These are phyloP conservation scores for Pseudocercospora vitis DNA, from an alignment of 2,329 filamentous ascomycete genomes.

Conservation along the genomic window DNA sequence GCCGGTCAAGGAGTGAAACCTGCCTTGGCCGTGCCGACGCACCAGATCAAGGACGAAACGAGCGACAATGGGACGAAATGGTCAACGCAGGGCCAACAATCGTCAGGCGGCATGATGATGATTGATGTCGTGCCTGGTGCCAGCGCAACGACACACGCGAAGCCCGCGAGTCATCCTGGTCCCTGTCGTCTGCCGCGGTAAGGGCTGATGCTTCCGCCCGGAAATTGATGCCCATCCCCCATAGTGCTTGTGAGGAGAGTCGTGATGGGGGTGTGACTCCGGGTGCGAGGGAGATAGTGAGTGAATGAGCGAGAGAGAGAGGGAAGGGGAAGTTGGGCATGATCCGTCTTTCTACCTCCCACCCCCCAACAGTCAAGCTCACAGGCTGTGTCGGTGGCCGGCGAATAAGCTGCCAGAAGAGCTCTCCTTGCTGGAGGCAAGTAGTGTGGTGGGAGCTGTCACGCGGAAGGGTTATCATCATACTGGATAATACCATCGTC, in stretches of 20 bases:
- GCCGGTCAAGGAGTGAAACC: not conserved
- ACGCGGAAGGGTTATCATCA: not conserved
- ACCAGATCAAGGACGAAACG: not conserved
- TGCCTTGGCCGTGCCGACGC: slow-evolving; percentile 4
- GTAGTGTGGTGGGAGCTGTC: not conserved
- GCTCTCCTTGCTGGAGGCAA: not conserved
- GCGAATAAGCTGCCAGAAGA: slow-evolving; percentile 8
- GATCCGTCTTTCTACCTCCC: slow-evolving; percentile 5
- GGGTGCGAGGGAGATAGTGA: not conserved
- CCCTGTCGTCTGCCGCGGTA: slow-evolving; percentile 8
- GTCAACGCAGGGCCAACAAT: not conserved
- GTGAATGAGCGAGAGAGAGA: too few relatives aligned
- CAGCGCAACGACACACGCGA: slow-evolving; percentile 8
- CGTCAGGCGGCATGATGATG: slow-evolving; percentile 1
- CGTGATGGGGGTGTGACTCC: not conserved
- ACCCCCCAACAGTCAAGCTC: not conserved
- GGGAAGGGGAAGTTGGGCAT: slow-evolving; percentile 4
- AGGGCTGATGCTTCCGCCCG: slow-evolving; percentile 6
- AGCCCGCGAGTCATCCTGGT: slow-evolving; percentile 8
- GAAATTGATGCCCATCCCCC: slow-evolving; percentile 8
- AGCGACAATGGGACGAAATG: too few relatives aligned
- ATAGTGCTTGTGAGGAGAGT: not conserved
- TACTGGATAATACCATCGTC: not conserved
- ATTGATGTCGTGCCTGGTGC: slow-evolving; percentile 1
- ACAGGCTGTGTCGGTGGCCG: slow-evolving; percentile 5